Evolutionary conservation across 179 eudicot species (phyloP).

Genomic region (Drosera spatulata): DNA sequence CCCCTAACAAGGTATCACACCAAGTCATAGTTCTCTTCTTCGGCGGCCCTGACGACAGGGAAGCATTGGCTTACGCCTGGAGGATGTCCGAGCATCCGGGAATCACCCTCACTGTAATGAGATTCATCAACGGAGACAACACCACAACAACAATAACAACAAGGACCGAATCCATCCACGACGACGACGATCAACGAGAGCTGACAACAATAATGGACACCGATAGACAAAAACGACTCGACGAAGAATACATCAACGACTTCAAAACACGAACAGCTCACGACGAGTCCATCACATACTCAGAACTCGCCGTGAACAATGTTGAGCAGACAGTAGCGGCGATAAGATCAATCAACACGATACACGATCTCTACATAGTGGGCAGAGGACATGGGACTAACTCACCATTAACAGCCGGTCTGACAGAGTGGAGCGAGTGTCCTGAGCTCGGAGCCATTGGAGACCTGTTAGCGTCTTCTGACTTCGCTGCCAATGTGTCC

Average conservation of each 20-base stretch:
- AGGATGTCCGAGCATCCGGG: conserved; percentile 35
- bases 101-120: conserved; percentile 21
- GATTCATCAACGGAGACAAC: conserved; percentile 36
- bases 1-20: conserved; percentile 24
- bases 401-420: conserved; percentile 24
- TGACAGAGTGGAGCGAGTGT: conserved; percentile 44
- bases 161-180: conserved; percentile 10
- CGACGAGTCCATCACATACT: conserved; percentile 15
- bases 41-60: conserved; percentile 59
- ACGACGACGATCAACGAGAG: conserved; percentile 10
- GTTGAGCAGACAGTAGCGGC: conserved; percentile 37
- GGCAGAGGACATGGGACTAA: conserved; percentile 30
- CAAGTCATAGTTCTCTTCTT: conserved; percentile 44
- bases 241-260: conserved; percentile 33
- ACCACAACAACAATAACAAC: conserved; percentile 4
- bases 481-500: conserved; percentile 27
- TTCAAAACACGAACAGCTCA: conserved; percentile 19
- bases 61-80: conserved; percentile 42
- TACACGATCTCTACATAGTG: conserved; percentile 31
- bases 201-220: conserved; percentile 23
- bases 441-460: conserved; percentile 50
- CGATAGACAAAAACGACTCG: conserved; percentile 30
- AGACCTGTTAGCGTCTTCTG: conserved; percentile 35
- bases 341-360: conserved; percentile 27
- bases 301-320: conserved; percentile 23